Percentiles rank a stretch among this genome's conserved stretches.
Conservation (phyloP, 306 rosid species). For the Parietaria judaica region DNA sequence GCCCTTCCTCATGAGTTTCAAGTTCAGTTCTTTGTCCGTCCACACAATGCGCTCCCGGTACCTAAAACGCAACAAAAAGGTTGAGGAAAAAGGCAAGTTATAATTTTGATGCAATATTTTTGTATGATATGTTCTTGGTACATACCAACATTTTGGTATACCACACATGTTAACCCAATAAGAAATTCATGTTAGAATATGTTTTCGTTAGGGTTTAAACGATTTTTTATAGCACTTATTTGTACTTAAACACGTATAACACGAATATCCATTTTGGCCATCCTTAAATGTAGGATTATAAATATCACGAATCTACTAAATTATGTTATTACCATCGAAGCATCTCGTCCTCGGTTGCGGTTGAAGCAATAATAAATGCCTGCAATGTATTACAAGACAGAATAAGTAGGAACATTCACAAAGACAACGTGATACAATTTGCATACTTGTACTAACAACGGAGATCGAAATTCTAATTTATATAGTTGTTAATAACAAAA, state of each 20-base stretch:
- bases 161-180: background rate
- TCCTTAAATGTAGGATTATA: no score
- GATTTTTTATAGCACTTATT: background rate
- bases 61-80: slow-evolving; percentile 39
- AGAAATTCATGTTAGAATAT: background rate
- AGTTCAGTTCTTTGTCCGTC: slow-evolving; percentile 55
- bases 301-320: background rate
- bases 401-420: slow-evolving; percentile 13
- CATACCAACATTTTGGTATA: background rate
- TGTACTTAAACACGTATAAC: no score
- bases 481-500: no score
- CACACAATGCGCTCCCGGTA: slow-evolving; percentile 83
- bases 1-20: slow-evolving; percentile 76
- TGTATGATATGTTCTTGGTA: background rate
- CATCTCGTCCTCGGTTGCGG: slow-evolving; percentile 96
- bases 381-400: slow-evolving; percentile 26
- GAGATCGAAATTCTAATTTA: no score
- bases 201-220: no score
- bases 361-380: slow-evolving; percentile 98
- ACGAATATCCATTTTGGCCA: no score
- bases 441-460: slow-evolving; percentile 17
- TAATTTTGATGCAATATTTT: background rate
- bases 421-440: background rate
- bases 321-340: slow-evolving; percentile 61
- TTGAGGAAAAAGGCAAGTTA: slow-evolving; percentile 1